phyloP scores from a whole-genome alignment of 2,329 filamentous ascomycete species.

The Pseudonectria buxi region DNA sequence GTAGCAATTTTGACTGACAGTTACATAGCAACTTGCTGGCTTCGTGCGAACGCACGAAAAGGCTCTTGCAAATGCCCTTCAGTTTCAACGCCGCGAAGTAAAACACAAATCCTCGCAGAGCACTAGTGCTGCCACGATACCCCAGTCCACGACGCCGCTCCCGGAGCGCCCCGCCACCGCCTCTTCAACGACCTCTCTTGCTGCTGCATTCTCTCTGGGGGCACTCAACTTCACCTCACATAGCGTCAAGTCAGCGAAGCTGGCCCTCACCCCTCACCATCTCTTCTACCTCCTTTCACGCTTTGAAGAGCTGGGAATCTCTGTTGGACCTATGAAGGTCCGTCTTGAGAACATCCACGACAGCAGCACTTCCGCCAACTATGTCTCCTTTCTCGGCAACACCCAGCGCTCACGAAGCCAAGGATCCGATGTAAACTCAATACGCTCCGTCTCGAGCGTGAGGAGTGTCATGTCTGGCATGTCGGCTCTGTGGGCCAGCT shows the following conservation, averaged over 20 bases:
- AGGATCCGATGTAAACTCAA: conserved; percentile 78
- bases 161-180: conserved; percentile 58
- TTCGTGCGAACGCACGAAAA: conserved; percentile 98
- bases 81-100: conserved; percentile 65
- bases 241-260: conserved; percentile 78
- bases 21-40: conserved; percentile 74
- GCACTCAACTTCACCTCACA: conserved; percentile 79
- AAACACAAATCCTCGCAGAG: conserved; percentile 65
- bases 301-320: conserved; percentile 86
- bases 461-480: conserved; percentile 97
- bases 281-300: conserved; percentile 93
- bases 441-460: conserved; percentile 93
- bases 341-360: conserved; percentile 91
- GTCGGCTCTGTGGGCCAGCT: conserved; percentile 84
- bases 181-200: conserved; percentile 66
- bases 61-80: conserved; percentile 89
- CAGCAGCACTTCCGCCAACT: conserved; percentile 78
- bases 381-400: conserved; percentile 89
- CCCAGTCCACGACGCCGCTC: conserved; percentile 47
- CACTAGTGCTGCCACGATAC: conserved; percentile 50
- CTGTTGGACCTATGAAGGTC: conserved; percentile 93
- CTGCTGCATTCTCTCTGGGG: conserved; percentile 80
- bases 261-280: conserved; percentile 91
- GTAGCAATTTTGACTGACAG: conserved; percentile 25
- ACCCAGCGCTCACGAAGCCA: conserved; percentile 69